Conservation (phyloP, 2,329 filamentous ascomycete genomes). For the Blastomyces gilchristii region DNA sequence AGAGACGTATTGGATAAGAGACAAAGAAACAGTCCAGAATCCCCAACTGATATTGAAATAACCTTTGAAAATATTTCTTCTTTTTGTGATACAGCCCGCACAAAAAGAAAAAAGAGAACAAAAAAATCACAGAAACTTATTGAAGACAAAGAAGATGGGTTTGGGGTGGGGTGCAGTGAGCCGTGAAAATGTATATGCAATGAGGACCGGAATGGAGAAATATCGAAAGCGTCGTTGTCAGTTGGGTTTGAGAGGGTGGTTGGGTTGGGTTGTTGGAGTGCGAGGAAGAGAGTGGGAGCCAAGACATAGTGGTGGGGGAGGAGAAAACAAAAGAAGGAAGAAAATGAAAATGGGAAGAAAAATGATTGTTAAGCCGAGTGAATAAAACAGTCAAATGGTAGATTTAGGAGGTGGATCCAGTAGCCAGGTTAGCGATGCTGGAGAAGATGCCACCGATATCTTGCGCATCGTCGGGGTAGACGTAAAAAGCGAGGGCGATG, state of each 20-base stretch:
- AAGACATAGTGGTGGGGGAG: not conserved
- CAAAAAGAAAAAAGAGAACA: not conserved
- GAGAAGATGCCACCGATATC: slow-evolving; percentile 11
- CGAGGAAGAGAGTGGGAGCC: not conserved
- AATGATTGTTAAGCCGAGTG: not conserved
- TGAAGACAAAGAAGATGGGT: not conserved
- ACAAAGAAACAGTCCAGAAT: not conserved
- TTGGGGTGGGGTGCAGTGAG: not conserved
- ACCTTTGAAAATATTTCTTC: not conserved
- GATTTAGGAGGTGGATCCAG: not conserved
- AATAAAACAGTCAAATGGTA: not conserved
- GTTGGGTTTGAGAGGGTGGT: not conserved
- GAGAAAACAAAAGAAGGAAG: not conserved
- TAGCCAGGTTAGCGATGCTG: not conserved
- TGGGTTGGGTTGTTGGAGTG: not conserved
- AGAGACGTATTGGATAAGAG: not conserved
- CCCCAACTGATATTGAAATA: not conserved
- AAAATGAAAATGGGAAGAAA: not conserved
- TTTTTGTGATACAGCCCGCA: not conserved
- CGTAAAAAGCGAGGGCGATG: slow-evolving; percentile 40
- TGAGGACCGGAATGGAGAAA: not conserved
- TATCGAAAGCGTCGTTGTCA: not conserved
- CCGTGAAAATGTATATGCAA: not conserved
- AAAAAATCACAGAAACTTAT: not conserved
- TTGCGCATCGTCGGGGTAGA: slow-evolving; percentile 36